Evolutionary conservation across 805 yeast species (phyloP), one percentile per base, ranked within the genome.

Genomic region (Sugiyamaella valdiviana): DNA sequence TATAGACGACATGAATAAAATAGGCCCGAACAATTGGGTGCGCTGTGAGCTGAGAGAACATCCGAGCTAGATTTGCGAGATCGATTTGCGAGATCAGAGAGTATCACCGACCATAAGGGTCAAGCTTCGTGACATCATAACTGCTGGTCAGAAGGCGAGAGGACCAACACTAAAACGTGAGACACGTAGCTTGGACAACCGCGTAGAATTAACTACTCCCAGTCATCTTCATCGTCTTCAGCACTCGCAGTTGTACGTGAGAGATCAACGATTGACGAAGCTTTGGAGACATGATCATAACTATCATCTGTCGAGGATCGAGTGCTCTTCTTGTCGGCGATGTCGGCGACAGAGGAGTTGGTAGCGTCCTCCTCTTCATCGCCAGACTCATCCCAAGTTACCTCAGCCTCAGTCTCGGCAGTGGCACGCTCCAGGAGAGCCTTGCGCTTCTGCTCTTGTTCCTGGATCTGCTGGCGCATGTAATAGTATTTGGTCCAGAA

Each of bases 401-500:
- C 69, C 15, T 69, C 77, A 15, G 50, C 51, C 22, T 44, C 54
- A 6, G 66, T 69, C 3, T 63, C 69, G 7, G 63, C 66, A 6
- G 61, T 59, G 44, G 68, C 68, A 49, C 65, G 68, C 29, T 74
- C 69, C 40, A 86, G 69, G 48, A 85, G 69, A 54, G 75, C 74
- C 65, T 82, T 82, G 60, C 95, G 74, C 61, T 79, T 74, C 58
- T 70, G 69, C 58, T 88, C 95, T 57, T 77, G 81, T 41, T 74
- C 73, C 38, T 76, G 71, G 17, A 87, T 77, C 55, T 73, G 72
- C 10, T 66, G 63, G 49, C 75, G 77, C 58, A 75, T 69, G 46
- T 67, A 71, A 65, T 79, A 83, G 65, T 86, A 89, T 29, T 81
- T 73, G 40, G 70, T 67, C 97, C 97, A 90, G 64, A 90, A 90